Base-by-base conservation (phyloP, 805 yeast genomes). In the Metschnikowia henanensis region DNA sequence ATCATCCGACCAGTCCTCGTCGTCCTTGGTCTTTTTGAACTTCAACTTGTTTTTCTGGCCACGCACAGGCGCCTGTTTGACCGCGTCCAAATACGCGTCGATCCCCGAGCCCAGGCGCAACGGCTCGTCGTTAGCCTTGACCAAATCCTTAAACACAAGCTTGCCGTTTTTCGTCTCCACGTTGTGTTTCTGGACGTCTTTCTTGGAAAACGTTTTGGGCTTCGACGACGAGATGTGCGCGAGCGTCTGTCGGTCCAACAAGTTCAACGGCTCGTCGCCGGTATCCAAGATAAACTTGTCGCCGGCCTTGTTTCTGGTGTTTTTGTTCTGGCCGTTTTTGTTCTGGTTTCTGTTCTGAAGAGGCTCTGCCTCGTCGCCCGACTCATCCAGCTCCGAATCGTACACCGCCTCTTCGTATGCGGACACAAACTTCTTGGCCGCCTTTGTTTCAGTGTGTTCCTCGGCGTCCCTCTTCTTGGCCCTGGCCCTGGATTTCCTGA, bases 361-460 rank as follows among this genome's bases (percentile, higher is more conserved):
- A 18, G 32, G 15, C 12, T 52, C 45, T 6, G 42, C 46, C 26
- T 72, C 80, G 17, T 75, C 83, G 22, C 79, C 85, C 35, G 73
- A 77, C 26, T 80, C 87, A 40, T 84, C 79, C 30, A 77, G 79
- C 19, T 68, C 76, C 16, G 55, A 52, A 41, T 84, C 95, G 65
- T 92, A 87, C 35, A 94, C 70, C 0, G 95, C 97, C 61, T 87
- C 94, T 58, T 94, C 99, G 57, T 87, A 89, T 29, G 95, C 97
- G 46, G 95, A 87, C 64, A 83, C 80, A 58, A 80, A 86, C 55
- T 77, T 78, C 57, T 77, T 73, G 41, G 70, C 18, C 50, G 39
- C 13, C 47, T 54, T 30, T 47, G 45, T 32, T 59, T 52, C 28
- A 58, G 45, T 13, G 26, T 9, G 26, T 9, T 62, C 73, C 13